Percentiles rank a stretch among this genome's conserved stretches.
Evolutionary conservation across 2,329 filamentous ascomycete species (phyloP).

Genomic region (Clathrospora elynae): DNA sequence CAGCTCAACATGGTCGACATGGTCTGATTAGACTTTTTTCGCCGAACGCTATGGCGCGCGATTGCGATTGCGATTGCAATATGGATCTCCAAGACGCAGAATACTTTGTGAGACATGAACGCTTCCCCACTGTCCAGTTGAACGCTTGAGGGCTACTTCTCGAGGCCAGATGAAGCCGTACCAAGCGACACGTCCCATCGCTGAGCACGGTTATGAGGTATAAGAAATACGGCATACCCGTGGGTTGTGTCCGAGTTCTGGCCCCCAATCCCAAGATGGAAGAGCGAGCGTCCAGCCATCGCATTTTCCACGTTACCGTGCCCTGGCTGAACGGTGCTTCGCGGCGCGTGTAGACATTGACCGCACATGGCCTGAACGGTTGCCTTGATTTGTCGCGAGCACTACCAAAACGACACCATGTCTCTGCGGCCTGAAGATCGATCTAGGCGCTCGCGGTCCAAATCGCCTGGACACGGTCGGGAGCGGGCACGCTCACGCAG

Average conservation of each 20-base stretch:
- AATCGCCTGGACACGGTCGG: slow-evolving; percentile 48
- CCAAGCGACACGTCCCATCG: too few species aligned
- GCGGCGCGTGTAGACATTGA: slow-evolving; percentile 7
- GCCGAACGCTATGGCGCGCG: slow-evolving; percentile 8
- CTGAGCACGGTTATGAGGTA: too few species aligned
- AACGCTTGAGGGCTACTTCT: too few species aligned
- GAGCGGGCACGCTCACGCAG: slow-evolving; percentile 49
- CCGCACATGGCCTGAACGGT: slow-evolving; percentile 5
- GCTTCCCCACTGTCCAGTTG: slow-evolving; percentile 2
- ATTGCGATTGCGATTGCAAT: too few species aligned
- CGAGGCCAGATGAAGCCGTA: too few species aligned
- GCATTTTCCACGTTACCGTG: slow-evolving; percentile 19
- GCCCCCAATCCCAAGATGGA: slow-evolving; percentile 20
- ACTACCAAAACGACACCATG: slow-evolving; percentile 30
- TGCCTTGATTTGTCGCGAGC: not conserved
- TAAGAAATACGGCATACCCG: too few species aligned
- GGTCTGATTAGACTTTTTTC: not conserved
- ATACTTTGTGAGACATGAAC: too few species aligned
- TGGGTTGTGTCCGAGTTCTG: slow-evolving; percentile 8
- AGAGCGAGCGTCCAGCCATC: slow-evolving; percentile 25
- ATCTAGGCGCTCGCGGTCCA: slow-evolving; percentile 50
- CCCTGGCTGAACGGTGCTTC: slow-evolving; percentile 1
- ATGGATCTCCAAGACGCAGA: too few species aligned
- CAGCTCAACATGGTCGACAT: slow-evolving; percentile 4
- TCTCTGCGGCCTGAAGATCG: slow-evolving; percentile 51